Conservation (phyloP, 805 yeast genomes). For the Yamadazyma nakazawae region DNA sequence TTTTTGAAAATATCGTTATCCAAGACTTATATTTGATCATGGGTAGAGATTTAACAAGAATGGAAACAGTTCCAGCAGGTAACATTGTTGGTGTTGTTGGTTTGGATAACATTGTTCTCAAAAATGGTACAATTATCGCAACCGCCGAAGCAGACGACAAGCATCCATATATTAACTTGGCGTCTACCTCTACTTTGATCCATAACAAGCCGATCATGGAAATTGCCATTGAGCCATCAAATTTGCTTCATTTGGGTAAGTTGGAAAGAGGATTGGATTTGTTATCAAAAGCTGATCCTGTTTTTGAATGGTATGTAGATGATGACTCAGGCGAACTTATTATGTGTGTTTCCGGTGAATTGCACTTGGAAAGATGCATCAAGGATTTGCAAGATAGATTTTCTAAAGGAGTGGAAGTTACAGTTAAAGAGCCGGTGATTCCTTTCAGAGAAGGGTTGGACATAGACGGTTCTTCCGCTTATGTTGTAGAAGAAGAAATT, state of each 20-base stretch:
- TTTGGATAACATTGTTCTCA: constrained; percentile 73
- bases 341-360: constrained; percentile 92
- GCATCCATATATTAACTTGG: constrained; percentile 67
- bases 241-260: constrained; percentile 73
- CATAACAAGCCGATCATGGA: constrained; percentile 87
- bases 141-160: constrained; percentile 41
- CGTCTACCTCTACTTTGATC: constrained; percentile 44
- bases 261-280: constrained; percentile 76
- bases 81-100: constrained; percentile 94
- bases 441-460: constrained; percentile 87
- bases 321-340: constrained; percentile 89
- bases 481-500: constrained; percentile 10
- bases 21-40: constrained; percentile 75
- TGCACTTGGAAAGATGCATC: constrained; percentile 91
- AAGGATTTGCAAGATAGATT: constrained; percentile 87
- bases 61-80: constrained; percentile 87
- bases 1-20: constrained; percentile 55
- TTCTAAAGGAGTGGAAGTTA: constrained; percentile 80
- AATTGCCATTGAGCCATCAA: constrained; percentile 93
- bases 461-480: constrained; percentile 45
- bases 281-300: constrained; percentile 88
- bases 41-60: constrained; percentile 85
- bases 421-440: constrained; percentile 86
- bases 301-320: constrained; percentile 80
- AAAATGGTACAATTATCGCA: constrained; percentile 74